Evolutionary conservation across 176 grass and related monocot species (phyloP).

Genomic region (Chrysopogon serrulatus): DNA sequence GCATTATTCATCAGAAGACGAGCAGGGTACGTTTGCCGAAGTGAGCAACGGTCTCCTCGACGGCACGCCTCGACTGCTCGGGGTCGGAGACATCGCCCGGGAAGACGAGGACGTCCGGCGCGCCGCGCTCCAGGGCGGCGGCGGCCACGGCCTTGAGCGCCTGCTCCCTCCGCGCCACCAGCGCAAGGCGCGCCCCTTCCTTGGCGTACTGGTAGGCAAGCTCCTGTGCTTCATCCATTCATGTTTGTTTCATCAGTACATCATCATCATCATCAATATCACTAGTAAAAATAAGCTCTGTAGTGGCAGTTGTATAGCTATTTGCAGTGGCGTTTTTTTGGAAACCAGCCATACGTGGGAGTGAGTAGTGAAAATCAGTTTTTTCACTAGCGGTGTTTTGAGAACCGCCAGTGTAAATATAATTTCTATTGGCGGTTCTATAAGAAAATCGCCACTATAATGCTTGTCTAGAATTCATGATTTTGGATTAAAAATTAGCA

Average conservation of each 20-base stretch:
- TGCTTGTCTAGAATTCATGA: too few species aligned
- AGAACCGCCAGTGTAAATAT: too few species aligned
- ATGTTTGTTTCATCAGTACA: background rate
- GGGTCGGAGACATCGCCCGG: conserved; percentile 45
- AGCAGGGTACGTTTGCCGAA: conserved; percentile 41
- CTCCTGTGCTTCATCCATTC: conserved; percentile 8
- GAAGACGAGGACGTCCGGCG: conserved; percentile 51
- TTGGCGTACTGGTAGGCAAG: conserved; percentile 63
- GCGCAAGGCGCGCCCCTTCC: conserved; percentile 46
- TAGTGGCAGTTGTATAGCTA: too few species aligned
- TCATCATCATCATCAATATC: too few species aligned
- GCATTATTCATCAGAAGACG: background rate
- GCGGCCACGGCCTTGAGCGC: conserved; percentile 40
- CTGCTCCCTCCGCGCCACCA: conserved; percentile 58
- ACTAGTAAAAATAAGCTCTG: too few species aligned
- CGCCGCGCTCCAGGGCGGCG: conserved; percentile 30
- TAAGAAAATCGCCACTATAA: too few species aligned
- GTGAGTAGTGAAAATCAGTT: too few species aligned
- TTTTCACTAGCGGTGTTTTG: too few species aligned
- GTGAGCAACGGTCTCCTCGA: conserved; percentile 49
- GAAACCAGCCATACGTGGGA: too few species aligned
- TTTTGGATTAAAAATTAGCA: too few species aligned
- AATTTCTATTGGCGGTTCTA: too few species aligned
- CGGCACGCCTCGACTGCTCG: conserved; percentile 31
- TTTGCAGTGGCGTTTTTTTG: too few species aligned